These are phyloP conservation scores for Phoenix dactylifera DNA, from an alignment of 176 grass and related monocot genomes.

Conservation along the genomic window DNA sequence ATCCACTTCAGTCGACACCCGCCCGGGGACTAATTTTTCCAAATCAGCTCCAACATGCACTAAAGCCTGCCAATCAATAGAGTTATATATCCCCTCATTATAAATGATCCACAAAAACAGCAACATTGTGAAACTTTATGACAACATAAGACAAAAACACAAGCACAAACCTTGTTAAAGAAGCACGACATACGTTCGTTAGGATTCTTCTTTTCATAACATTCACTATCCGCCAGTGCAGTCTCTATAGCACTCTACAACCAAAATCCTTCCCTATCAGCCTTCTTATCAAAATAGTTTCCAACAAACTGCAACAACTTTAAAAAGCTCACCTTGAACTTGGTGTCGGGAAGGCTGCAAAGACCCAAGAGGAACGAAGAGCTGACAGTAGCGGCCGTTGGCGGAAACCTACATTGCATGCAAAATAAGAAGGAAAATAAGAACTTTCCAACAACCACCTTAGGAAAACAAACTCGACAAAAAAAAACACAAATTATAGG, in stretches of 20 bases:
- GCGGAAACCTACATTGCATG: conserved; percentile 54
- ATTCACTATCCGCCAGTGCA: conserved; percentile 65
- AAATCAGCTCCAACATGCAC: conserved; percentile 86
- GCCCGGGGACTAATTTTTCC: conserved; percentile 67
- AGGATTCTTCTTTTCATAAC: conserved; percentile 40
- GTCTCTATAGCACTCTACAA: conserved; percentile 87
- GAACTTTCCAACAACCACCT: too few relatives aligned
- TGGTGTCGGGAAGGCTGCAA: conserved; percentile 67
- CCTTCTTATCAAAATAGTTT: conserved; percentile 3
- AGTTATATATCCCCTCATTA: too few relatives aligned
- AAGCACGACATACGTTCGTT: conserved; percentile 57
- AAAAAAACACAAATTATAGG: conserved; percentile 7
- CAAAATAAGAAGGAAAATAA: not conserved
- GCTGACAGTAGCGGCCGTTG: conserved; percentile 77
- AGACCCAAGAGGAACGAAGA: conserved; percentile 85
- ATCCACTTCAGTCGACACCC: conserved; percentile 91
- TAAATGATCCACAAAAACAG: too few relatives aligned
- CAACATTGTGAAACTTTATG: too few relatives aligned
- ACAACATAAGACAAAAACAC: too few relatives aligned
- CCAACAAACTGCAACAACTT: conserved; percentile 4
- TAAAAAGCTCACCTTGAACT: conserved; percentile 72
- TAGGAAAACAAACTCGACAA: too few relatives aligned
- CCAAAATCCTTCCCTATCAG: not conserved
- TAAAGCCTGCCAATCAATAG: conserved; percentile 39
- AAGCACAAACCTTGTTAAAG: conserved; percentile 57